Evolutionary conservation across 495 filamentous ascomycete genomes (phyloP), one percentile per base, ranked within the genome.

Genomic region (Ramalina intermedia): DNA sequence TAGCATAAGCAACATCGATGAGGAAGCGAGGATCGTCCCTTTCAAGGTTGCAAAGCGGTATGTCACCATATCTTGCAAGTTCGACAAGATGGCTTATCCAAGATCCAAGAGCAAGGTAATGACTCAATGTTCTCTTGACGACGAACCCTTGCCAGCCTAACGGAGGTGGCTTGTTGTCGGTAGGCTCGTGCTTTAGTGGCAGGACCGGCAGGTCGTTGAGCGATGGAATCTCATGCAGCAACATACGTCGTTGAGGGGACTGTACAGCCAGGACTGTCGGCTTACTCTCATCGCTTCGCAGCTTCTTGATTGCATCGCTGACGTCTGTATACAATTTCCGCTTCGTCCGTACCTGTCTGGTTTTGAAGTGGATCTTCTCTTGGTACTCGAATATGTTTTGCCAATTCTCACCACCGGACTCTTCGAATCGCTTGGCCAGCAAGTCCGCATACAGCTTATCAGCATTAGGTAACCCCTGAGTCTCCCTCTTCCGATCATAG

Each of bases 1-100:
- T 69, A 1, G 91, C 91, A 64, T 96, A 99, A 3, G 91, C 85
- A 40, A 99, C 77, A 59, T 99, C 91, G 57, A 99, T 96, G 46
- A 96, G 66, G 61, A 87, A 99, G 20, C 84, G 74, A 17, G 91
- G 90, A 58, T 99, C 91, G 55, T 96, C 89, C 39, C 78, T 80
- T 59, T 96, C 93, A 24, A 99, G 68, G 56, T 99, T 96, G 66
- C 91, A 96, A 43, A 99, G 71, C 16, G 91, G 91, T 35, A 96
- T 76, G 65, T 96, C 84, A 18, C 91, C 93, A 60, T 96, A 96
- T 53, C 87, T 73, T 39, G 93, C 83, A 38, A 96, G 76, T 47
- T 87, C 76, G 14, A 81, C 81, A 46, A 96, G 69, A 63, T 96
- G 88, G 33, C 82, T 72, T 41, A 99, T 79, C 93, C 91, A 99